Conservation (phyloP, 140 eudicot genomes). For the Senecio squalidus region DNA sequence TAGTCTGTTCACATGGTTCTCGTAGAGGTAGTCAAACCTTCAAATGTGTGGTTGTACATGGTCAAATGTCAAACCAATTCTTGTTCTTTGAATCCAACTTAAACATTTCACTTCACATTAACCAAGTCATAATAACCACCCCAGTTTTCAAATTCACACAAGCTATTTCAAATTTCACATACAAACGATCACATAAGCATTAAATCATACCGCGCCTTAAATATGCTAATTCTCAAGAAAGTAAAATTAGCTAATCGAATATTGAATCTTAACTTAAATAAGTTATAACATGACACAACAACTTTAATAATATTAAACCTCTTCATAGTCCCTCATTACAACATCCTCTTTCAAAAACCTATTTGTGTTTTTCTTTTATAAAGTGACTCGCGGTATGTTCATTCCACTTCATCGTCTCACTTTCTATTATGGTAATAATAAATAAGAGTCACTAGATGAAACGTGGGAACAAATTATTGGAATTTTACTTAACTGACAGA, state of each 20-base stretch:
- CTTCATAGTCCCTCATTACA: conserved; percentile 10
- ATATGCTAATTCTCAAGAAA: not conserved
- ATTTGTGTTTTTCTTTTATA: not conserved
- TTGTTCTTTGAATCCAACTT: not conserved
- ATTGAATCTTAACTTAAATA: not conserved
- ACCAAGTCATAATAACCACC: not conserved
- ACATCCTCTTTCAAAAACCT: conserved; percentile 14
- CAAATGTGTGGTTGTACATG: conserved; percentile 1
- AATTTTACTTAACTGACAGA: conserved; percentile 13
- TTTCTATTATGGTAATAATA: conserved; percentile 5
- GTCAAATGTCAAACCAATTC: not conserved
- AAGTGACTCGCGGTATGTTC: not conserved
- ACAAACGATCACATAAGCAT: not conserved
- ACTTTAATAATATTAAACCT: conserved; percentile 1
- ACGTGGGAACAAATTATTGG: not conserved
- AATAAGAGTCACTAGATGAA: not conserved
- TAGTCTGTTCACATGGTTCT: not conserved
- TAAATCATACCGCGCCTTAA: not conserved
- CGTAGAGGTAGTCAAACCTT: not conserved
- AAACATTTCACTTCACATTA: not conserved
- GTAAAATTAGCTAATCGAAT: not conserved
- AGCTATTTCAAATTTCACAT: not conserved
- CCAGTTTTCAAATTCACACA: not conserved
- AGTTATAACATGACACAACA: conserved; percentile 1
- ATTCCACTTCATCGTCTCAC: not conserved